Evolutionary conservation across 2,329 filamentous ascomycete species (phyloP), one percentile per base, ranked within the genome.

Genomic region (Orbilia blumenaviensis): DNA sequence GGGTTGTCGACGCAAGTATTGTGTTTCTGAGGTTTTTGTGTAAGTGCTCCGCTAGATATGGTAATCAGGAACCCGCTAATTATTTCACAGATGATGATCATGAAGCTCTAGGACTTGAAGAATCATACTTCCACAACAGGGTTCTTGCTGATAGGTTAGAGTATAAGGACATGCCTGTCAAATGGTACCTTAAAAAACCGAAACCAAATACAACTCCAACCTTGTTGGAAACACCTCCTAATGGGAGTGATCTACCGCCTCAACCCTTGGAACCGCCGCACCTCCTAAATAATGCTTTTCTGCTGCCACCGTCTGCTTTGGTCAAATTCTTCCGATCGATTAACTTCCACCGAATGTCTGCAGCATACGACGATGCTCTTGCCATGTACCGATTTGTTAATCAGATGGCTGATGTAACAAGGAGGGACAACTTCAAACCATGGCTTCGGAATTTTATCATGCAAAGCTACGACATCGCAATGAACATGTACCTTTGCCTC

Each of bases 311-410:
- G 0, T 86, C 89, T 0, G 88, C 89, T 0, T 84, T 96, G 1
- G 90, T 96, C 1, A 89, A 89, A 0, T 96, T 93, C 81, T 97
- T 98, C 82, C 90, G 94, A 16, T 89, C 92, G 2, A 90, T 97
- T 80, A 97, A 97, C 81, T 93, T 95, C 80, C 89, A 92, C 0
- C 87, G 88, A 14, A 98, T 98, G 94, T 92, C 90, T 78, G 88
- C 89, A 71, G 88, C 90, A 14, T 93, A 90, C 79, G 91, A 95
- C 80, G 87, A 89, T 78, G 89, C 91, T 0, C 83, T 84, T 80
- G 84, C 84, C 2, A 84, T 83, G 14, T 83, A 84, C 27, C 81
- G 84, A 48, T 83, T 86, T 74, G 83, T 85, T 16, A 83, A 82
- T 1, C 83, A 85, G 72, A 85, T 85, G 62, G 80, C 81, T 18